phyloP scores from a whole-genome alignment of 371 early-diverging fungal species.

The Neoconidiobolus thromboides region DNA sequence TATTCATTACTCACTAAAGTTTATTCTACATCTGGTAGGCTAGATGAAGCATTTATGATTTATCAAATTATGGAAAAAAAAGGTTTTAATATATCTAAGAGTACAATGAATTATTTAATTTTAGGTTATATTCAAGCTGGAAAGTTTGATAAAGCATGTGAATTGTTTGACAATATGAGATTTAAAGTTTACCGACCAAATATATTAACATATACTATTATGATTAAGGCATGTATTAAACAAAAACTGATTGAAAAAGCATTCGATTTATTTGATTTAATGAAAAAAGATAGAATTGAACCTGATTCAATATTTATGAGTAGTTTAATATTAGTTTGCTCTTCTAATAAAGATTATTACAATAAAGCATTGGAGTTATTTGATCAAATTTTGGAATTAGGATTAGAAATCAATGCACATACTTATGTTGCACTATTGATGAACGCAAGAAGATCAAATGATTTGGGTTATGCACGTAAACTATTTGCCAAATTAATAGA shows the following conservation, averaged over 20 bases:
- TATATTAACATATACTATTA: constrained; percentile 55
- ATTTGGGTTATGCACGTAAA: background rate
- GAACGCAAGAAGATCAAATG: background rate
- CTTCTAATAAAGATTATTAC: constrained; percentile 20
- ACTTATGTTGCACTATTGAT: background rate
- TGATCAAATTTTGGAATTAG: background rate
- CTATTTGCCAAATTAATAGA: background rate
- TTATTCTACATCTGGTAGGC: constrained; percentile 25
- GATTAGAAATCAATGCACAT: background rate
- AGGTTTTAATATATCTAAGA: constrained; percentile 23
- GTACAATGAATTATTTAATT: constrained; percentile 25
- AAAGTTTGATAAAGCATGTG: constrained; percentile 64
- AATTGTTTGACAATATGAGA: constrained; percentile 75
- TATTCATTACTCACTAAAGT: constrained; percentile 56
- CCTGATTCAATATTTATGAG: constrained; percentile 73
- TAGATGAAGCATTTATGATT: constrained; percentile 50
- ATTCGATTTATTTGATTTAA: constrained; percentile 63
- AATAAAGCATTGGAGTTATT: background rate
- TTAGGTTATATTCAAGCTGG: constrained; percentile 54
- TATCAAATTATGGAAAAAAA: constrained; percentile 47
- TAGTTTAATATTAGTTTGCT: constrained; percentile 68
- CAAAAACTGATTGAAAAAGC: constrained; percentile 56
- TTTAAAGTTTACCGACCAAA: constrained; percentile 56
- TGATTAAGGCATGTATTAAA: constrained; percentile 81
- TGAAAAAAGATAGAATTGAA: constrained; percentile 37